phyloP scores from a whole-genome alignment of 2,329 filamentous ascomycete species.

The Neospermospora avenae region DNA sequence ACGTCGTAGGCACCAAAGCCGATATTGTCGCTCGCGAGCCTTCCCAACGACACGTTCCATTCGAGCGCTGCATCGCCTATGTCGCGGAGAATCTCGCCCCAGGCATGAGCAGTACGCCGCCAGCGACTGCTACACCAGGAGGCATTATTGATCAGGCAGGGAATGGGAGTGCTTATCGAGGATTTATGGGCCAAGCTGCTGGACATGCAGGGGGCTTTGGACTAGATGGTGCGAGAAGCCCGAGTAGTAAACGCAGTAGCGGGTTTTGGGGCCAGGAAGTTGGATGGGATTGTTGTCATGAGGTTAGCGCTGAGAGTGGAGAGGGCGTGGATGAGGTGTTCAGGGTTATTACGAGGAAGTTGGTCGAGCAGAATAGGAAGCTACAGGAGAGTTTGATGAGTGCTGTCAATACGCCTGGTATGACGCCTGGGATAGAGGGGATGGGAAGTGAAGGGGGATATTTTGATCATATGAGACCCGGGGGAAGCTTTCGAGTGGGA shows the following conservation, averaged over 20 bases:
- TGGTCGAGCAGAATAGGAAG: constrained; percentile 67
- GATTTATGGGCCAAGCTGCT: constrained; percentile 4
- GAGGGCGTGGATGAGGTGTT: constrained; percentile 98
- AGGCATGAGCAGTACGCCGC: constrained; percentile 62
- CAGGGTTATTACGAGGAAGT: constrained; percentile 80
- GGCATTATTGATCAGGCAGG: constrained; percentile 12
- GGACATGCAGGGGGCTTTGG: constrained; percentile 22
- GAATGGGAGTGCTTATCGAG: constrained; percentile 9
- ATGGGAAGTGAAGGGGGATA: constrained; percentile 34
- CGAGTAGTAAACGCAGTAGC: constrained; percentile 63
- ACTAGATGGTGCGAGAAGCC: constrained; percentile 52
- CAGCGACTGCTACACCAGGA: constrained; percentile 53
- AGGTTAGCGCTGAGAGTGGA: constrained; percentile 90
- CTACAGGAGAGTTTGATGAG: constrained; percentile 48
- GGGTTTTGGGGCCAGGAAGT: constrained; percentile 90
- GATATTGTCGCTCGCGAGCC: constrained; percentile 89
- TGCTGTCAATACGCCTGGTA: constrained; percentile 44
- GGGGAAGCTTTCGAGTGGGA: constrained; percentile 56
- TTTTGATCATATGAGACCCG: constrained; percentile 46
- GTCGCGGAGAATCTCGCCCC: constrained; percentile 88
- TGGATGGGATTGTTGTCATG: constrained; percentile 96
- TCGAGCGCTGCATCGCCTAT: constrained; percentile 93
- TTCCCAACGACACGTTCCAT: constrained; percentile 75
- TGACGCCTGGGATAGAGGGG: constrained; percentile 35
- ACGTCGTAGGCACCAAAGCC: constrained; percentile 92